Conservation (phyloP, 495 filamentous ascomycete species). For the Aspergillus asperescens region DNA sequence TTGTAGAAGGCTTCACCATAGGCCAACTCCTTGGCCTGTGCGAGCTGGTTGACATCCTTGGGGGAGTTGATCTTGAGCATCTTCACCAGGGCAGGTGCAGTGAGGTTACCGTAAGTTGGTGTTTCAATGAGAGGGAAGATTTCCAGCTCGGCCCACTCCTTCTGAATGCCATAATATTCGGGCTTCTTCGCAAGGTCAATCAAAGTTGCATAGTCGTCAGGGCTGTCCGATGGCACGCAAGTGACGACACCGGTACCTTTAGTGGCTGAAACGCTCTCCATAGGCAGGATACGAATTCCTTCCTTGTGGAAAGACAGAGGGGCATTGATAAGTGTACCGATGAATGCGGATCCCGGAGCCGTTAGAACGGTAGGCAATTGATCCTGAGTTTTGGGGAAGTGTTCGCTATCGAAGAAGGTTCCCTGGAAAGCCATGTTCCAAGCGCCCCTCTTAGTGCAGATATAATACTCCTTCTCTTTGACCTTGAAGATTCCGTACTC, state of each 20-base stretch:
- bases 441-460: constrained; percentile 80
- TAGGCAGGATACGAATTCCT: constrained; percentile 83
- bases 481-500: constrained; percentile 87
- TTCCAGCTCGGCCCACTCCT: constrained; percentile 90
- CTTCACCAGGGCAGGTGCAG: constrained; percentile 78
- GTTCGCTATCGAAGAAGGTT: constrained; percentile 68
- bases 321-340: constrained; percentile 82
- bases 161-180: constrained; percentile 95
- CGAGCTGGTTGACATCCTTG: constrained; percentile 84
- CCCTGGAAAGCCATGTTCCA: constrained; percentile 96
- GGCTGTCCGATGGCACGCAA: constrained; percentile 90
- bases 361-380: constrained; percentile 53
- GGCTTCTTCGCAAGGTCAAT: constrained; percentile 88
- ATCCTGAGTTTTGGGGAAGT: constrained; percentile 59
- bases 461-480: constrained; percentile 75
- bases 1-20: constrained; percentile 99
- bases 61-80: constrained; percentile 94
- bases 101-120: constrained; percentile 79
- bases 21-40: constrained; percentile 89
- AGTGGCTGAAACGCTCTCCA: constrained; percentile 84
- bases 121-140: constrained; percentile 86
- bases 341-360: constrained; percentile 67
- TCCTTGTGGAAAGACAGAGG: constrained; percentile 83
- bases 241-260: constrained; percentile 98
- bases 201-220: constrained; percentile 90